Evolutionary conservation across 768 basidiomycete genomes (phyloP).

Genomic region (Pleurotus djamor): DNA sequence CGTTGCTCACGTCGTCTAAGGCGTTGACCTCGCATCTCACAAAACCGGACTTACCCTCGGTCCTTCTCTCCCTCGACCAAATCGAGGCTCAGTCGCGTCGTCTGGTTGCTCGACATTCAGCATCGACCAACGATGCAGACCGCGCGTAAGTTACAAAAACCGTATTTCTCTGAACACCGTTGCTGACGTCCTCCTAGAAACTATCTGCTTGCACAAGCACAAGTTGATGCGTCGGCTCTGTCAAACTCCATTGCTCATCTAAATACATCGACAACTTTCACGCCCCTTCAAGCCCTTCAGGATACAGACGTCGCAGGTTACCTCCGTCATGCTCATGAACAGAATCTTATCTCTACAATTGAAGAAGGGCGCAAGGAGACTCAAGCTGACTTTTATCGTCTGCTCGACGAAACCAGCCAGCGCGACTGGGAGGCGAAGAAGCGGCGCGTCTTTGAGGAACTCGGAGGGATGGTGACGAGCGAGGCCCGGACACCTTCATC

Average conservation of each 20-base stretch:
- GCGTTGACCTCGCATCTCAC: conserved; percentile 76
- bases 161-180: conserved; percentile 1
- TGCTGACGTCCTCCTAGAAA: conserved; percentile 46
- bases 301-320: conserved; percentile 95
- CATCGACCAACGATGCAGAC: conserved; percentile 60
- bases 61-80: conserved; percentile 90
- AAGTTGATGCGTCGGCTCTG: conserved; percentile 90
- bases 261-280: conserved; percentile 80
- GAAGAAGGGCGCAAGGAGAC: conserved; percentile 88
- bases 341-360: conserved; percentile 91
- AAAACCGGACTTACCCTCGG: conserved; percentile 80
- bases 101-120: conserved; percentile 72
- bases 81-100: conserved; percentile 91
- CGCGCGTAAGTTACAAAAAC: conserved; percentile 56
- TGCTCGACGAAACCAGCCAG: conserved; percentile 70
- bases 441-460: conserved; percentile 85
- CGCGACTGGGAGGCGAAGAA: conserved; percentile 92
- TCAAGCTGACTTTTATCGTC: conserved; percentile 80
- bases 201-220: conserved; percentile 91
- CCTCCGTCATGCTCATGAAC: conserved; percentile 92
- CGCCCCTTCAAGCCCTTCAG: conserved; percentile 87
- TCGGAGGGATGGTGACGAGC: conserved; percentile 64
- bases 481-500: conserved; percentile 34
- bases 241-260: conserved; percentile 80
- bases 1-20: conserved; percentile 69